Conservation (phyloP, 164 flowering plant genomes). For the Vitis labrusca region DNA sequence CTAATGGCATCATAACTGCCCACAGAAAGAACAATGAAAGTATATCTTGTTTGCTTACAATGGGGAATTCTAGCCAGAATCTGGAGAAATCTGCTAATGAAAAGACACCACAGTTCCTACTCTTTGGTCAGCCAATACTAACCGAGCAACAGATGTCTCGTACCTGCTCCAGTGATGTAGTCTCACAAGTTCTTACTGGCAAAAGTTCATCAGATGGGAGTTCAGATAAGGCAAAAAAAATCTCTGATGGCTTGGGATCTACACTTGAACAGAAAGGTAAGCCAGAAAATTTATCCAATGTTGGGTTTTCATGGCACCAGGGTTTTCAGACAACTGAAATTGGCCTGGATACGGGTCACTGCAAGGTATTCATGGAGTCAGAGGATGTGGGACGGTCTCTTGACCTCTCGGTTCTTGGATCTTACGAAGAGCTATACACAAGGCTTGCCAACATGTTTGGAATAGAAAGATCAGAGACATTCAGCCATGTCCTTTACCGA, state of each 20-base stretch:
- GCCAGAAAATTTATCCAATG: slow-evolving; percentile 28
- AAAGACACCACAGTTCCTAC: slow-evolving; percentile 62
- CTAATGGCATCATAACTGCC: slow-evolving; percentile 24
- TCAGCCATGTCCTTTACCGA: slow-evolving; percentile 57
- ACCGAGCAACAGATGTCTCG: slow-evolving; percentile 71
- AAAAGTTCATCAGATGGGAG: slow-evolving; percentile 49
- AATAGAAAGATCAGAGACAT: slow-evolving; percentile 44
- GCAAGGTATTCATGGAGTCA: slow-evolving; percentile 81
- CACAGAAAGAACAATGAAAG: slow-evolving; percentile 38
- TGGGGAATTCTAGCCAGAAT: slow-evolving; percentile 53
- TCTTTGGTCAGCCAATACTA: slow-evolving; percentile 88
- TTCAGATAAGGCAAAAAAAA: slow-evolving; percentile 27
- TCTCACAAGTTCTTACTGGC: slow-evolving; percentile 28
- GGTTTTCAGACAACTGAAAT: slow-evolving; percentile 25
- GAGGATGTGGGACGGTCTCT: slow-evolving; percentile 82
- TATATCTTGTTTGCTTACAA: slow-evolving; percentile 71
- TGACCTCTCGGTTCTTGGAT: slow-evolving; percentile 68
- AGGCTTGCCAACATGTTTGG: slow-evolving; percentile 64
- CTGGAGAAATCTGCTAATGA: slow-evolving; percentile 40
- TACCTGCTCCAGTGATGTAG: slow-evolving; percentile 40
- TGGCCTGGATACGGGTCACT: slow-evolving; percentile 54
- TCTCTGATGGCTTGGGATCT: slow-evolving; percentile 30
- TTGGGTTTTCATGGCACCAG: slow-evolving; percentile 35
- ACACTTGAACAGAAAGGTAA: slow-evolving; percentile 12
- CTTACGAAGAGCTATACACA: slow-evolving; percentile 73